These are phyloP conservation scores for Aspergillus hortae DNA, from an alignment of 2,329 filamentous ascomycete species.

Conservation along the genomic window DNA sequence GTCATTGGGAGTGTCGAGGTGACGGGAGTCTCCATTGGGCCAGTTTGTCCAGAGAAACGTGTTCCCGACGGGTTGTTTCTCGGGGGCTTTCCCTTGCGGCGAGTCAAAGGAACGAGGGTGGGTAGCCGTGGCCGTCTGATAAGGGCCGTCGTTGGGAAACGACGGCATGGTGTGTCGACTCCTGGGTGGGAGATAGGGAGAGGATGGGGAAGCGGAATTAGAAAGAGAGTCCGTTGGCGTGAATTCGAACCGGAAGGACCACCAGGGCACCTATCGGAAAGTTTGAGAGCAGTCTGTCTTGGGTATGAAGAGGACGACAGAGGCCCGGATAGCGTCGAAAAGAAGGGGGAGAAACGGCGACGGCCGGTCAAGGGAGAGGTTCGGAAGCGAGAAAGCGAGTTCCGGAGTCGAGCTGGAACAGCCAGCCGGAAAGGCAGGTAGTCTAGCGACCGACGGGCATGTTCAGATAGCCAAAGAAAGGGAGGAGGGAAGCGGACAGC, in stretches of 20 bases:
- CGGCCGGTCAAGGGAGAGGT: conserved; percentile 8
- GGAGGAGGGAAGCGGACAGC: conserved; percentile 2
- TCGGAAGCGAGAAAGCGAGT: conserved; percentile 4
- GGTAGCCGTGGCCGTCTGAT: conserved; percentile 30
- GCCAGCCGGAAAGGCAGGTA: conserved; percentile 21
- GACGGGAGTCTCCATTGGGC: conserved; percentile 41
- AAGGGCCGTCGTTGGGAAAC: conserved; percentile 34
- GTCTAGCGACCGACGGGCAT: conserved; percentile 25
- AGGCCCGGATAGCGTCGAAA: conserved; percentile 7
- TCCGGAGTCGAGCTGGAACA: conserved; percentile 12
- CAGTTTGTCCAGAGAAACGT: conserved; percentile 47
- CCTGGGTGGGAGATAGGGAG: conserved; percentile 3
- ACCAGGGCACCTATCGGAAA: conserved; percentile 3
- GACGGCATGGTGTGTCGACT: conserved; percentile 34
- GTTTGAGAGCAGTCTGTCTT: conserved; percentile 3
- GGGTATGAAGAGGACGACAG: conserved; percentile 3
- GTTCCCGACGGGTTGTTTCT: conserved; percentile 43
- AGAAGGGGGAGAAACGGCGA: conserved; percentile 3
- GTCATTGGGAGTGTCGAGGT: conserved; percentile 37
- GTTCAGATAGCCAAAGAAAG: conserved; percentile 12
- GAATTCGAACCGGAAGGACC: not conserved
- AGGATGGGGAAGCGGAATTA: not conserved
- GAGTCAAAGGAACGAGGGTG: conserved; percentile 40
- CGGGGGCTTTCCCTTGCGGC: conserved; percentile 40
- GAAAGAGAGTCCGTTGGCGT: not conserved